phyloP scores from a whole-genome alignment of 2,329 filamentous ascomycete genomes.

The Colletotrichum orbiculare region DNA sequence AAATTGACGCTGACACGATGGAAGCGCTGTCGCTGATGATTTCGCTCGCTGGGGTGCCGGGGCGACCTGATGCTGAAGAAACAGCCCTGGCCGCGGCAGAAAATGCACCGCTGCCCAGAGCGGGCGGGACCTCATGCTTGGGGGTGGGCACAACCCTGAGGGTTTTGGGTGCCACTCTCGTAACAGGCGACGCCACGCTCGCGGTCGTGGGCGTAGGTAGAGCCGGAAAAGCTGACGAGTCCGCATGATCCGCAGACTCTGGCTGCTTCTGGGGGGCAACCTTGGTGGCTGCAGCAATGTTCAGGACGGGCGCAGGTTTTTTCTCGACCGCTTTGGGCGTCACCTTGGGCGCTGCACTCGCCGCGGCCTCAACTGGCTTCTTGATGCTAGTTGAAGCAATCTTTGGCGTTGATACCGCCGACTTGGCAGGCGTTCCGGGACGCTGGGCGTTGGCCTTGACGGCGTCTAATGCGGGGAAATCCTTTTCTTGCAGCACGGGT shows the following conservation, averaged over 20 bases:
- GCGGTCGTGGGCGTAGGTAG: conserved; percentile 59
- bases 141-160: conserved; percentile 76
- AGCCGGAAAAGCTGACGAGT: conserved; percentile 60
- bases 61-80: conserved; percentile 60
- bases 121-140: conserved; percentile 67
- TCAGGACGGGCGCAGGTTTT: conserved; percentile 56
- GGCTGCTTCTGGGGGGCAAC: conserved; percentile 42
- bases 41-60: conserved; percentile 81
- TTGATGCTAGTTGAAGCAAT: conserved; percentile 48
- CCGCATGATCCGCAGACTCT: conserved; percentile 48
- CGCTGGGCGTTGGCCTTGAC: conserved; percentile 50
- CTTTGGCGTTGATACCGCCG: conserved; percentile 50
- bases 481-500: conserved; percentile 65
- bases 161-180: conserved; percentile 69
- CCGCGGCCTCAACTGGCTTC: conserved; percentile 39
- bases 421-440: conserved; percentile 45
- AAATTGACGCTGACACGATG: conserved; percentile 76
- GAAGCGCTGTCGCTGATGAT: conserved; percentile 82
- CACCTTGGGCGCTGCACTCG: conserved; percentile 14
- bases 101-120: conserved; percentile 17
- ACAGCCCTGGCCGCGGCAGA: conserved; percentile 53
- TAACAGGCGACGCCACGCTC: conserved; percentile 59
- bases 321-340: conserved; percentile 46
- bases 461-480: conserved; percentile 70
- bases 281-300: conserved; percentile 62